A percentile compares a stretch with the other conserved stretches of the same genome.
phyloP scores from a whole-genome alignment of 805 yeast species.

The Kuraishia borneana region DNA sequence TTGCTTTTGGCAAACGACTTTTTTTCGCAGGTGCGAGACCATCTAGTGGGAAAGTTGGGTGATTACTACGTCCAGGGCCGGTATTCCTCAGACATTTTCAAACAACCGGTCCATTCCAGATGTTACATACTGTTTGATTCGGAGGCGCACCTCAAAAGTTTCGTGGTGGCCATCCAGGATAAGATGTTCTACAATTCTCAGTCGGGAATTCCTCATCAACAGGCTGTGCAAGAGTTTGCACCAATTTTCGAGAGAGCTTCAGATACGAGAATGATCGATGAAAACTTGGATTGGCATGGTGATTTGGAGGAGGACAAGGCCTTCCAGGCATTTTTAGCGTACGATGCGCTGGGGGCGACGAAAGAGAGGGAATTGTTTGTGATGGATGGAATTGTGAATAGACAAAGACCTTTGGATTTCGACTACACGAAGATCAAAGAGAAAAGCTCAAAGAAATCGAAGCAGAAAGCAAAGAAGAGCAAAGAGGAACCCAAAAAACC shows the following conservation, averaged over 20 bases:
- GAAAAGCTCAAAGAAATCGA: conserved; percentile 2
- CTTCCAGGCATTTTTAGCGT: too few species aligned
- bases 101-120: conserved; percentile 27
- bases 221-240: conserved; percentile 15
- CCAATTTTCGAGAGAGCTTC: conserved; percentile 24
- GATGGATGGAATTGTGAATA: too few species aligned
- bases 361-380: too few species aligned
- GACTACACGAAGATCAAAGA: too few species aligned
- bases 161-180: conserved; percentile 14
- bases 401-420: too few species aligned
- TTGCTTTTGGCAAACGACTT: conserved; percentile 18
- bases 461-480: conserved; percentile 5
- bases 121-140: conserved; percentile 26
- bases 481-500: background rate
- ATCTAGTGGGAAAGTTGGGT: background rate
- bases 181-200: conserved; percentile 14
- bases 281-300: too few species aligned
- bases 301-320: too few species aligned
- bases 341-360: too few species aligned
- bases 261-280: too few species aligned
- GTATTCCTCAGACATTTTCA: conserved; percentile 25
- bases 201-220: conserved; percentile 6
- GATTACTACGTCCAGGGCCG: conserved; percentile 30
- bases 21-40: conserved; percentile 3
- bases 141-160: conserved; percentile 14